Evolutionary conservation across 148 eudicot species (phyloP), one percentile per base, ranked within the genome.

Genomic region (Silene uniflora): DNA sequence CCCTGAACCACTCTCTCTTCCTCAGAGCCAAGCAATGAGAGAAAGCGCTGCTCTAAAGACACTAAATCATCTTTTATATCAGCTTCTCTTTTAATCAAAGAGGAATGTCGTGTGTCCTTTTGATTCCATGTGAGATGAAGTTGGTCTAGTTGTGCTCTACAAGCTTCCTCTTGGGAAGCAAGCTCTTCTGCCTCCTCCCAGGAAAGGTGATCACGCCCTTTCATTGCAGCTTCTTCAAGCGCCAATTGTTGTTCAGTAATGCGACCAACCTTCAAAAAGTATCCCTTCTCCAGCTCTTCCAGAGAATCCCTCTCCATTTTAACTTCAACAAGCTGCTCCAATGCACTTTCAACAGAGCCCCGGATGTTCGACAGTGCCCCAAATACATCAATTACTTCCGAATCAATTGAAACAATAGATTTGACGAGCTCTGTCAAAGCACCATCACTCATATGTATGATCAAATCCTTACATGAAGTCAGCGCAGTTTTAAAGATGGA

Each of bases 111-210:
- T 63, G 81, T 46, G 58, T 91, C 98, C 86, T 92, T 95, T 84
- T 90, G 90, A 69, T 81, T 91, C 99, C 99, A 95, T 56, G 88
- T 81, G 52, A 84, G 89, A 78, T 92, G 92, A 81, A 95, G 97
- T 81, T 87, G 86, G 62, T 92, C 91, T 83, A 95, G 83, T 77
- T 95, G 91, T 39, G 87, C 90, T 80, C 87, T 92, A 78, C 99
- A 95, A 81, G 92, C 93, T 88, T 95, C 99, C 83, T 95, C 99
- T 83, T 95, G 99, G 77, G 99, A 92, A 62, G 97, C 97, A 72
- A 95, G 89, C 81, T 95, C 99, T 79, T 95, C 99, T 71, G 99
- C 99, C 81, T 95, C 99, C 84, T 95, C 99, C 99, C 99, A 95
- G 60, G 99, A 95, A 63, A 95, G 88, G 84, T 92, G 91, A 76